Evolutionary conservation across 805 yeast genomes (phyloP).

Genomic region (Scheffersomyces lignosus): DNA sequence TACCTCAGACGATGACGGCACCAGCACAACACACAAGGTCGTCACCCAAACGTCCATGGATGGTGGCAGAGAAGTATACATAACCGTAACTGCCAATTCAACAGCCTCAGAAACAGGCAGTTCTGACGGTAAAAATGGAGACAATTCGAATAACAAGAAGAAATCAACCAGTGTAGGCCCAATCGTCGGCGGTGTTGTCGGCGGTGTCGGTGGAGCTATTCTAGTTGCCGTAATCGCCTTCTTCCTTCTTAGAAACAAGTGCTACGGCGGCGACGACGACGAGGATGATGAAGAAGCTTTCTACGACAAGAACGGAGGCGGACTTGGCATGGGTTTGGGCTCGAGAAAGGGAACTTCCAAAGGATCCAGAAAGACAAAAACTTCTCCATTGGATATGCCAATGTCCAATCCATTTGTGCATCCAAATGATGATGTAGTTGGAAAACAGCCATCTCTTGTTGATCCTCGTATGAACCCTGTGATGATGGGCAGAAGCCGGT

Average conservation of each 20-base stretch:
- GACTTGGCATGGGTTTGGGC: conserved; percentile 8
- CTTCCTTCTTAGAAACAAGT: conserved; percentile 35
- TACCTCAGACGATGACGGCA: background rate
- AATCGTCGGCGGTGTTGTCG: conserved; percentile 48
- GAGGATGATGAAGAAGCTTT: conserved; percentile 44
- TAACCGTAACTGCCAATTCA: conserved; percentile 1
- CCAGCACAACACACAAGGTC: background rate
- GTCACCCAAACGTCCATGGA: background rate
- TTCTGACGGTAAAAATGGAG: too few relatives aligned
- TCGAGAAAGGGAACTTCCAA: conserved; percentile 45
- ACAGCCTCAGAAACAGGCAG: background rate
- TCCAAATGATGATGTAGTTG: conserved; percentile 44
- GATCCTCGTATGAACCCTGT: conserved; percentile 74
- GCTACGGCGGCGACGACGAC: conserved; percentile 54
- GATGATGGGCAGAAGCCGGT: conserved; percentile 79
- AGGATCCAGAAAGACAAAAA: conserved; percentile 24
- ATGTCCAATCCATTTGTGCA: conserved; percentile 63
- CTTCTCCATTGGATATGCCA: conserved; percentile 35
- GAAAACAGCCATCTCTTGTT: conserved; percentile 12
- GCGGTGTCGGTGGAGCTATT: conserved; percentile 36
- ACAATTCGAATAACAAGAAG: conserved; percentile 1
- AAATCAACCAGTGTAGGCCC: conserved; percentile 38
- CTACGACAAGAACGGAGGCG: conserved; percentile 21
- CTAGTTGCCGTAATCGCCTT: conserved; percentile 24
- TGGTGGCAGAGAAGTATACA: background rate